Conservation (phyloP, 176 grass and related monocot genomes). For the Chloris gayana region DNA sequence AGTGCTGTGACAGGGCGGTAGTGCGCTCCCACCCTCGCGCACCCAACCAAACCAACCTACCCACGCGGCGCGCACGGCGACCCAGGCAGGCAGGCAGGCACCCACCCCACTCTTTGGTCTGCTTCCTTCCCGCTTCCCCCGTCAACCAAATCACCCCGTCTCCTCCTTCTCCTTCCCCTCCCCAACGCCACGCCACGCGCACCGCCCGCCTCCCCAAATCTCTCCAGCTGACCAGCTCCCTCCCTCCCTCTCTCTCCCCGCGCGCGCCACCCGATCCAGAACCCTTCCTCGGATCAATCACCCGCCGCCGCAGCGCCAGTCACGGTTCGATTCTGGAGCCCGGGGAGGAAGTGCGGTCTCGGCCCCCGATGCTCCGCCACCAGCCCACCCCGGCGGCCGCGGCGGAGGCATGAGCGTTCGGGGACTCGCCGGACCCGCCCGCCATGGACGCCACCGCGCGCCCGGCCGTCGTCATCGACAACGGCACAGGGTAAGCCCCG, state of each 20-base stretch:
- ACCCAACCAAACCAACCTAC: background rate
- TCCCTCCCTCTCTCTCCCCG: too few species aligned
- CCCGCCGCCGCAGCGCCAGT: background rate
- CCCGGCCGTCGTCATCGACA: slow-evolving; percentile 95
- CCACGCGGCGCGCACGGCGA: background rate
- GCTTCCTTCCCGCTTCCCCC: slow-evolving; percentile 31
- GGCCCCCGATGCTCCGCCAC: slow-evolving; percentile 39
- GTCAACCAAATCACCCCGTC: slow-evolving; percentile 44
- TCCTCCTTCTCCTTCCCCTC: background rate
- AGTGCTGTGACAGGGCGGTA: background rate
- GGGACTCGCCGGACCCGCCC: slow-evolving; percentile 9
- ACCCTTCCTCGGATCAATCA: background rate
- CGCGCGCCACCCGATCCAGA: background rate
- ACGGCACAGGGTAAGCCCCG: slow-evolving; percentile 74
- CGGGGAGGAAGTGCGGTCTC: background rate
- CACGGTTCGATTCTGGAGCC: background rate
- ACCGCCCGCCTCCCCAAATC: slow-evolving; percentile 30
- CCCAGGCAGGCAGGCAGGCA: background rate
- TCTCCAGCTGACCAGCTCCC: background rate
- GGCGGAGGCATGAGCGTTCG: slow-evolving; percentile 38
- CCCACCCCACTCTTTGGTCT: background rate
- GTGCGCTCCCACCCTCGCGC: slow-evolving; percentile 12
- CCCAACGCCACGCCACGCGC: background rate
- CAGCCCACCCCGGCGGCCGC: background rate
- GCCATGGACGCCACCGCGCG: slow-evolving; percentile 79